Evolutionary conservation across 2,329 filamentous ascomycete genomes (phyloP).

Genomic region (Fonsecaea multimorphosa): DNA sequence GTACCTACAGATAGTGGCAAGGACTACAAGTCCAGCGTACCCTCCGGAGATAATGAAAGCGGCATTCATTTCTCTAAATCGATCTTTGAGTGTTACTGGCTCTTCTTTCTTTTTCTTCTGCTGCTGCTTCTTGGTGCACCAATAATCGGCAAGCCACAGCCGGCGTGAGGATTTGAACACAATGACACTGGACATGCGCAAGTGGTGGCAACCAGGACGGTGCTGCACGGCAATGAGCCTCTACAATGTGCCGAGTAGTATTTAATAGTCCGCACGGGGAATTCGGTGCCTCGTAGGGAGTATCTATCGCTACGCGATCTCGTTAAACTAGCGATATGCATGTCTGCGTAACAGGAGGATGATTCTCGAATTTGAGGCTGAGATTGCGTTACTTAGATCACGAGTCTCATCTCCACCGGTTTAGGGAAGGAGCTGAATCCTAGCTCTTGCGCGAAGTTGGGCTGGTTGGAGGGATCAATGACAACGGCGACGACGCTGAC

Average conservation of each 20-base stretch:
- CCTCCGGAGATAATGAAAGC: constrained; percentile 29
- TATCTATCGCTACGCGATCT: neutral
- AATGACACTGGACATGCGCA: neutral
- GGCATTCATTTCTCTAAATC: constrained; percentile 26
- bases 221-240: no score
- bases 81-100: neutral
- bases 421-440: neutral
- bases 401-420: neutral
- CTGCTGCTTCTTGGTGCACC: neutral
- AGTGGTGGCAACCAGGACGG: no score
- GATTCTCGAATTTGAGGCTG: neutral
- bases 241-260: no score
- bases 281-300: no score
- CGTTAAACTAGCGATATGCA: neutral
- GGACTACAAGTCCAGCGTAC: constrained; percentile 2
- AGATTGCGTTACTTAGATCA: neutral
- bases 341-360: neutral
- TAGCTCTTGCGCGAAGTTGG: neutral
- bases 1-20: constrained; percentile 18
- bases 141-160: neutral
- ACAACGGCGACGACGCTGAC: neutral
- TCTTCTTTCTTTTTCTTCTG: neutral
- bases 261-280: no score
- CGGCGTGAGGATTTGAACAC: neutral
- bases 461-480: neutral